Conservation (phyloP, 176 grass and related monocot species). For the Eragrostis nindensis region DNA sequence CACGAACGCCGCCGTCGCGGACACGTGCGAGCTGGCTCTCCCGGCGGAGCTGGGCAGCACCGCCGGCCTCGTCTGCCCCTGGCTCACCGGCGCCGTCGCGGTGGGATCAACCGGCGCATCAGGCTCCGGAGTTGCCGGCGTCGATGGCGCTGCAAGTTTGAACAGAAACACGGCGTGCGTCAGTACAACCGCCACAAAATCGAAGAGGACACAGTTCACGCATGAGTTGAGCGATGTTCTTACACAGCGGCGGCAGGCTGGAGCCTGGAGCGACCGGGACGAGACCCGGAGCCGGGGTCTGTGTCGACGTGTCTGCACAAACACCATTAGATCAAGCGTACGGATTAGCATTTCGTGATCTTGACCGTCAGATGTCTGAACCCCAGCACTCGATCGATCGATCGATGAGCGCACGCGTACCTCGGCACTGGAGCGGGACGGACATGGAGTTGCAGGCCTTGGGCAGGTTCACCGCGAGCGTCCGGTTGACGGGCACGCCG, state of each 20-base stretch:
- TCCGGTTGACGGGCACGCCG: slow-evolving; percentile 71
- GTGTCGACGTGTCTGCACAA: slow-evolving; percentile 57
- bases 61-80: slow-evolving; percentile 53
- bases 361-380: not conserved
- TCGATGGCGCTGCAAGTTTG: slow-evolving; percentile 29
- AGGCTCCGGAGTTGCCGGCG: slow-evolving; percentile 28
- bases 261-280: slow-evolving; percentile 41
- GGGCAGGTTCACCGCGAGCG: slow-evolving; percentile 67
- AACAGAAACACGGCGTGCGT: not conserved
- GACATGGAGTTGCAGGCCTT: slow-evolving; percentile 53
- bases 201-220: not conserved
- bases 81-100: slow-evolving; percentile 32
- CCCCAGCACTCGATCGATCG: not conserved
- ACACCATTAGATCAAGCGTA: not conserved
- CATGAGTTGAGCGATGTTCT: slow-evolving; percentile 3
- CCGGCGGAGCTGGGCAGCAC: slow-evolving; percentile 56
- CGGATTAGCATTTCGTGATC: not conserved
- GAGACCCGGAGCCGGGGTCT: slow-evolving; percentile 54
- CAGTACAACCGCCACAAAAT: not conserved
- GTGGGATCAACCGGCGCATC: slow-evolving; percentile 31
- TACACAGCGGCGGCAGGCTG: slow-evolving; percentile 59
- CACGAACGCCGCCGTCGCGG: not conserved
- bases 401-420: not conserved
- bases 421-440: slow-evolving; percentile 77
- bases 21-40: not conserved